A percentile compares a stretch with the other conserved stretches of the same genome.
These are phyloP conservation scores for Citrus mangshanensis DNA, from an alignment of 345 rosid species.

Conservation along the genomic window DNA sequence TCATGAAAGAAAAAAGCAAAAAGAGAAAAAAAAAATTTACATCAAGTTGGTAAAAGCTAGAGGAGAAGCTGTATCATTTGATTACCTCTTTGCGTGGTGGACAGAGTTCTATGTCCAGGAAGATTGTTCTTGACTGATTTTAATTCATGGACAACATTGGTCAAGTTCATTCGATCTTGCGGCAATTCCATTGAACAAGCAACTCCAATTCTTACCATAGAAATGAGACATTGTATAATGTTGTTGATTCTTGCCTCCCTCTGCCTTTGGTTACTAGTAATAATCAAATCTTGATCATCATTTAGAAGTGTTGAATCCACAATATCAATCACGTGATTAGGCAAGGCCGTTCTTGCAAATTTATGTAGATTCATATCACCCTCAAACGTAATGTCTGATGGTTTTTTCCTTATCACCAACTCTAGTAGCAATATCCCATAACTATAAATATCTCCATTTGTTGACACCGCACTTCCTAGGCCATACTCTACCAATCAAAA, in stretches of 20 bases:
- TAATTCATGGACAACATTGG: not conserved
- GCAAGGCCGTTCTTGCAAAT: not conserved
- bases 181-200: not conserved
- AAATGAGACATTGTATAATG: not conserved
- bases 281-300: no score
- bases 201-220: not conserved
- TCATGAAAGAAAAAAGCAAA: no score
- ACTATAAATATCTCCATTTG: not conserved
- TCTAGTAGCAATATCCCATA: not conserved
- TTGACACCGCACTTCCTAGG: not conserved
- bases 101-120: no score
- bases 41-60: not conserved
- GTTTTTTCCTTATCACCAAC: not conserved
- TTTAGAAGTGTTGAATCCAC: not conserved
- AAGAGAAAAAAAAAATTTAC: not conserved
- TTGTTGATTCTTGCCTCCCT: not conserved
- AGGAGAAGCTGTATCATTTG: no score
- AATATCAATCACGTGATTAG: not conserved
- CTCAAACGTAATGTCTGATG: not conserved
- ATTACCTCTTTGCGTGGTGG: no score
- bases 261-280: not conserved
- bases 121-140: no score
- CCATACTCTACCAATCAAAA: not conserved
- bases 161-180: not conserved
- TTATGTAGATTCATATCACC: not conserved